phyloP scores from a whole-genome alignment of 805 yeast species.

The Hanseniaspora thailandica region DNA sequence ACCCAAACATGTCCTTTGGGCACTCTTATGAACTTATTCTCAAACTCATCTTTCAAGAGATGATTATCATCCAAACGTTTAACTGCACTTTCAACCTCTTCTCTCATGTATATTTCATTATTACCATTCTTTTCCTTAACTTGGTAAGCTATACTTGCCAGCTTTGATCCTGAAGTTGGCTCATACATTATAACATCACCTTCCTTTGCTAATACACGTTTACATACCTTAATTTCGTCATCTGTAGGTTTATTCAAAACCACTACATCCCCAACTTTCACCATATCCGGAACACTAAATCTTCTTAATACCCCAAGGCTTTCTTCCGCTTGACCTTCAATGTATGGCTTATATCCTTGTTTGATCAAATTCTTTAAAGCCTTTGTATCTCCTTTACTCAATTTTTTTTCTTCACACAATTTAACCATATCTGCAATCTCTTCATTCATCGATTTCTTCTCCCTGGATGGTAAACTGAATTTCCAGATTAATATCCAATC shows the following conservation, averaged over 20 bases:
- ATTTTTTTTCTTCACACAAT: neutral
- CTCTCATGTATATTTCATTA: neutral
- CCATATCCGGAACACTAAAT: neutral
- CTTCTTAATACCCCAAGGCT: neutral
- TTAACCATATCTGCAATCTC: neutral
- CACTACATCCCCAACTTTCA: conserved; percentile 73
- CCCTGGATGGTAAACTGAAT: conserved; percentile 1
- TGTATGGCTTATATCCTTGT: neutral
- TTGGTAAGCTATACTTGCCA: conserved; percentile 17
- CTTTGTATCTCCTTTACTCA: neutral
- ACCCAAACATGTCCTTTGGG: conserved; percentile 97
- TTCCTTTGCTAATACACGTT: conserved; percentile 90
- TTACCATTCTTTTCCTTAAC: neutral
- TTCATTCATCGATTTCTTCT: neutral
- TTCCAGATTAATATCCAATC: conserved; percentile 37
- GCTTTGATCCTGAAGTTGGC: conserved; percentile 51
- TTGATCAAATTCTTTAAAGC: neutral
- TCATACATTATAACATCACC: conserved; percentile 77
- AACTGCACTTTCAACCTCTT: conserved; percentile 14
- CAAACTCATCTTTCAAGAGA: conserved; percentile 19
- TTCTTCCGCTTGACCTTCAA: neutral
- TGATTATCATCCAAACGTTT: conserved; percentile 15
- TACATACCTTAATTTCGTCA: conserved; percentile 76
- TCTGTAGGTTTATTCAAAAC: conserved; percentile 86
- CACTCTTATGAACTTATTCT: conserved; percentile 49